A percentile compares a stretch with the other conserved stretches of the same genome.
phyloP scores from a whole-genome alignment of 2,329 filamentous ascomycete genomes.

The Colletotrichum incanum region DNA sequence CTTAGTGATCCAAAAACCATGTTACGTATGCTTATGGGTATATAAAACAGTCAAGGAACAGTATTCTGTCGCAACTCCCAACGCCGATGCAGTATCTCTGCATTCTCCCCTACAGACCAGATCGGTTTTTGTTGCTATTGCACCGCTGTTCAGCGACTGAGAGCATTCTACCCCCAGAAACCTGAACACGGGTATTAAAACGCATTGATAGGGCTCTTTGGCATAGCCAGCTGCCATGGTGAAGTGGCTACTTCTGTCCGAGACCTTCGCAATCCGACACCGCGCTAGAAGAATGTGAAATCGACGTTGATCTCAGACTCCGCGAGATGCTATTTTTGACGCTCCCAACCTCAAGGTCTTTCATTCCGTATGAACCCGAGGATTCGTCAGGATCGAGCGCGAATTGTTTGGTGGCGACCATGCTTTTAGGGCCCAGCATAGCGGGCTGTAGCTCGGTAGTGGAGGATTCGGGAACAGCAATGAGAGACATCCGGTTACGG shows the following conservation, averaged over 20 bases:
- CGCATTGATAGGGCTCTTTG: not conserved
- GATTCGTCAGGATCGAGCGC: conserved; percentile 23
- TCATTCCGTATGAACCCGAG: conserved; percentile 16
- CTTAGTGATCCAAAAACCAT: accelerated
- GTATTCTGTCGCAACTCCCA: no score
- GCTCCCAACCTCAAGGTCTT: conserved; percentile 27
- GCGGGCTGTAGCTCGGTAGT: conserved; percentile 16
- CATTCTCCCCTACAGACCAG: not conserved
- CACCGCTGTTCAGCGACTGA: no score
- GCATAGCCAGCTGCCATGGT: not conserved
- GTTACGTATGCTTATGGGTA: not conserved
- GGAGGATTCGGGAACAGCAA: not conserved
- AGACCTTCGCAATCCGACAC: conserved; percentile 13
- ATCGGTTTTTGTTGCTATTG: not conserved
- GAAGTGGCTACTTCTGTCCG: conserved; percentile 10
- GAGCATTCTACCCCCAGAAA: not conserved
- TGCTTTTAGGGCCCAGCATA: not conserved
- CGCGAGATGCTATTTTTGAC: conserved; percentile 12
- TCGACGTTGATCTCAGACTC: conserved; percentile 27
- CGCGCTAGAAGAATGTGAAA: conserved; percentile 21
- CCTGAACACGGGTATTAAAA: no score
- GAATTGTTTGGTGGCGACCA: conserved; percentile 12
- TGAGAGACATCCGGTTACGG: conserved; percentile 11
- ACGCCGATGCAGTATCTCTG: not conserved
- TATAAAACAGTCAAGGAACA: not conserved